A percentile compares a stretch with the other conserved stretches of the same genome.
Evolutionary conservation across 2,329 filamentous ascomycete species (phyloP).

Genomic region (Microdochium nivale): DNA sequence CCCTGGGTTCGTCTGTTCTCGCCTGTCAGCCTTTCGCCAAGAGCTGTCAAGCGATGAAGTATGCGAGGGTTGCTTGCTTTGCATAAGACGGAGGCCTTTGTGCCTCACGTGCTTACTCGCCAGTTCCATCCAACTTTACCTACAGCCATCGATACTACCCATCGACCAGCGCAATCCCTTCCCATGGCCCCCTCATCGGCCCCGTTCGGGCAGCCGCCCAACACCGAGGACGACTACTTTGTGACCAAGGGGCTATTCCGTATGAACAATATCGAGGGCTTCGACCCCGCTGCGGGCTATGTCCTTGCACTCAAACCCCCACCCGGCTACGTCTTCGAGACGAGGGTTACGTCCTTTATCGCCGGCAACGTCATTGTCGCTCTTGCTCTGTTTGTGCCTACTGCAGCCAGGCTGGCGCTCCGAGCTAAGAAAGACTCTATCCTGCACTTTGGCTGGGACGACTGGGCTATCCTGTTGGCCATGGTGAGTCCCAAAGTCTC

Average conservation of each 20-base stretch:
- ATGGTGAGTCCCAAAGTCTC: conserved; percentile 11
- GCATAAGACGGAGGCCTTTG: too few relatives aligned
- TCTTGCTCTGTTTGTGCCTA: conserved; percentile 17
- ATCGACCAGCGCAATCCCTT: too few relatives aligned
- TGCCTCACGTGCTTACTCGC: too few relatives aligned
- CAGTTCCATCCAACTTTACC: too few relatives aligned
- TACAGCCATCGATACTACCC: too few relatives aligned
- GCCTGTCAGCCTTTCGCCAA: too few relatives aligned
- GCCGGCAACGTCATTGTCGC: conserved; percentile 17
- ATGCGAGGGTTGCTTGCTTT: too few relatives aligned
- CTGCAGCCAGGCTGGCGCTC: conserved; percentile 15
- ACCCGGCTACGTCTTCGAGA: conserved; percentile 2
- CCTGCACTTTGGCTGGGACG: conserved; percentile 22
- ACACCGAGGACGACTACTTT: conserved; percentile 18
- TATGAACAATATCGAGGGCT: conserved; percentile 8
- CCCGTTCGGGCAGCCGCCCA: conserved; percentile 14
- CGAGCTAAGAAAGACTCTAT: conserved; percentile 12
- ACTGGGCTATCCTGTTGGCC: conserved; percentile 21
- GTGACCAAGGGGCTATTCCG: conserved; percentile 16
- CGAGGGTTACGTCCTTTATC: conserved; percentile 10
- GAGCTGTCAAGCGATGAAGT: too few relatives aligned
- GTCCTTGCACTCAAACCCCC: conserved; percentile 9
- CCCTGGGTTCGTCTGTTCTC: too few relatives aligned
- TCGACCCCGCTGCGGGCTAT: conserved; percentile 11
- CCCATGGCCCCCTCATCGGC: too few relatives aligned